phyloP scores from a whole-genome alignment of 1,284 basidiomycete genomes.

The Meira miltonrushii region DNA sequence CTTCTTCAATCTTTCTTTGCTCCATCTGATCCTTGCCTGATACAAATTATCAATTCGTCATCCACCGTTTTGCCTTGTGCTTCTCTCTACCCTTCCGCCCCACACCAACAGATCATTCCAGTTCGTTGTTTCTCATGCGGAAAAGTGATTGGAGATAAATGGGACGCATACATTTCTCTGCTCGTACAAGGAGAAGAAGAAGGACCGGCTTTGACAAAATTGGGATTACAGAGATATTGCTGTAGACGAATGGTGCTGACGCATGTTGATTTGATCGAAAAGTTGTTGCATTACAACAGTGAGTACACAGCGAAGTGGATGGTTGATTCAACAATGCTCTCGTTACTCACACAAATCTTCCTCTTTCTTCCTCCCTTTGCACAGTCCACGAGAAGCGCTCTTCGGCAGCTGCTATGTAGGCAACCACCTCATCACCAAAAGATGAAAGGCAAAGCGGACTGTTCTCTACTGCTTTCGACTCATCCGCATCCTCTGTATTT shows the following conservation, averaged over 20 bases:
- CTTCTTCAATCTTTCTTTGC: no score
- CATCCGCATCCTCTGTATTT: no score
- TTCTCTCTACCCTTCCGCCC: no score
- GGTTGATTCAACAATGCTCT: not conserved
- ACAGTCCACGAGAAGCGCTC: constrained; percentile 11
- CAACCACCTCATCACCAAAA: no score
- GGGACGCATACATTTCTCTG: constrained; percentile 50
- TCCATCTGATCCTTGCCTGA: no score
- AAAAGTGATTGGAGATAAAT: constrained; percentile 52
- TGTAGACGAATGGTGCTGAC: constrained; percentile 96
- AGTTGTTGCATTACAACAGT: constrained; percentile 93
- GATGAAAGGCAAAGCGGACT: no score
- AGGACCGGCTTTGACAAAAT: constrained; percentile 84
- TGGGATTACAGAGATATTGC: constrained; percentile 89
- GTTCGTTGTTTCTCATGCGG: constrained; percentile 52
- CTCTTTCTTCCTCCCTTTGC: not conserved
- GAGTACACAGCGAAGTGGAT: constrained; percentile 2
- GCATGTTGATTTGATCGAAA: constrained; percentile 94
- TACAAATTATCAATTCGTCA: no score
- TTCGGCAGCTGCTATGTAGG: constrained; percentile 2
- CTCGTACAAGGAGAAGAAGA: constrained; percentile 47
- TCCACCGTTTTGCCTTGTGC: no score
- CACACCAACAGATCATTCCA: constrained; percentile 48
- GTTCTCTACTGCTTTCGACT: no score
- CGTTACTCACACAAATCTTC: not conserved